phyloP scores from a whole-genome alignment of 148 eudicot genomes.

The Vaccinium darrowii region DNA sequence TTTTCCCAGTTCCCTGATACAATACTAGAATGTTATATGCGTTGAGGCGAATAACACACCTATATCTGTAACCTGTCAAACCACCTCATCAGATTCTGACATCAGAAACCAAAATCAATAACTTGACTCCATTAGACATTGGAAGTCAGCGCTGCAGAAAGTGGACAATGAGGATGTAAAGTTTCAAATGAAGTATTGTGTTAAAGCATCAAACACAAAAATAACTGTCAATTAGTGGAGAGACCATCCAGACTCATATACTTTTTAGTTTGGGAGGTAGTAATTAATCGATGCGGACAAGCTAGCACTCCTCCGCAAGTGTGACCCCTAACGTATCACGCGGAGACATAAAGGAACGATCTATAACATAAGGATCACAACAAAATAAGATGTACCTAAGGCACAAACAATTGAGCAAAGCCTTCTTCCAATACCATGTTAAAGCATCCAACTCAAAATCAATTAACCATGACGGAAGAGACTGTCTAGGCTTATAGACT shows the following conservation, averaged over 20 bases:
- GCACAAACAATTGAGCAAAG: neutral
- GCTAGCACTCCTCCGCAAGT: neutral
- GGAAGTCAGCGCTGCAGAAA: neutral
- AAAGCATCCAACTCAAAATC: neutral
- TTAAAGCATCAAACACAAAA: neutral
- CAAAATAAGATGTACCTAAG: neutral
- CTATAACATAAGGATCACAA: neutral
- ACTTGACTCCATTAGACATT: neutral
- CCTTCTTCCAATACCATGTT: neutral
- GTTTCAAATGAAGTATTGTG: neutral
- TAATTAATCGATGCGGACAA: neutral
- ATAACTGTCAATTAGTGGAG: neutral
- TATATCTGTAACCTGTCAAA: neutral
- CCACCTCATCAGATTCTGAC: neutral
- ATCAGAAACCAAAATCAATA: neutral
- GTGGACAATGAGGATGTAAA: neutral
- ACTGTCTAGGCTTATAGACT: neutral
- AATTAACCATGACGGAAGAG: neutral
- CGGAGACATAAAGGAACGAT: neutral
- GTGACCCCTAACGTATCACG: neutral
- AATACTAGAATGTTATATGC: neutral
- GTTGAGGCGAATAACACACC: neutral
- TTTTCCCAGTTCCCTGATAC: neutral
- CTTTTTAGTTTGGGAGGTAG: neutral
- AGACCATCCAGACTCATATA: neutral